Evolutionary conservation across 1,284 basidiomycete genomes (phyloP), one percentile per base, ranked within the genome.

Genomic region (Lentinula novae-zelandiae): DNA sequence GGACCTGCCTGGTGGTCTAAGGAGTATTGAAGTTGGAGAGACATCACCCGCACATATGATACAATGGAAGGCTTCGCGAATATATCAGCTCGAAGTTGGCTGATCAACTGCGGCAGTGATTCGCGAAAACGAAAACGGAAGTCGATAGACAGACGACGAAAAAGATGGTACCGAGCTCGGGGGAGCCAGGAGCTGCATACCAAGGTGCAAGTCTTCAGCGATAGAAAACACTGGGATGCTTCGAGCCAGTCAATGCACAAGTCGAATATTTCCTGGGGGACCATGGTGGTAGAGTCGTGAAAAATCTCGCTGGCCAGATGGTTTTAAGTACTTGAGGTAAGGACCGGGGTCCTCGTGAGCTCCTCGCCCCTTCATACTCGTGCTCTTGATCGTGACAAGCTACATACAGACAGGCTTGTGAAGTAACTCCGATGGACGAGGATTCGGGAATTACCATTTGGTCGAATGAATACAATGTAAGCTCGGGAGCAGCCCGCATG

Each of bases 241-340:
- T 50, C 31, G 31, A 50, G 27, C 49, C 49, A 50, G 33, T 58
- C 56, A 27, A 54, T 57, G 34, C 57, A 44, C 10, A 54, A 36
- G 17, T 58, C 52, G 31, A 53, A 48, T 27, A 62, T 58, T 40
- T 62, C 61, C 15, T 22, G 51, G 13, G 61, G 61, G 33, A 62
- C 22, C 7, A 42, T 33, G 5, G 22, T 49, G 17, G 6, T 3
- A 38, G 36, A 34, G 22, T 22, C 20, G 22, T 13, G 49, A 15
- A 34, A 22, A 20, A 17, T 6, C 15, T 46, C 5, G 20, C 15
- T 17, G 8, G 40, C 17, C 20, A 46, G 44, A 33, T 17, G 8
- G 13, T 27, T 12, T 50, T 33, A 50, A 33, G 49, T 33, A 33
- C n/a, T 34, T 17, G 17, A 3, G n/a, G 15, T 22, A 10, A 17